These are phyloP conservation scores for Hibiscus syriacus DNA, from an alignment of 345 rosid genomes.

Conservation along the genomic window DNA sequence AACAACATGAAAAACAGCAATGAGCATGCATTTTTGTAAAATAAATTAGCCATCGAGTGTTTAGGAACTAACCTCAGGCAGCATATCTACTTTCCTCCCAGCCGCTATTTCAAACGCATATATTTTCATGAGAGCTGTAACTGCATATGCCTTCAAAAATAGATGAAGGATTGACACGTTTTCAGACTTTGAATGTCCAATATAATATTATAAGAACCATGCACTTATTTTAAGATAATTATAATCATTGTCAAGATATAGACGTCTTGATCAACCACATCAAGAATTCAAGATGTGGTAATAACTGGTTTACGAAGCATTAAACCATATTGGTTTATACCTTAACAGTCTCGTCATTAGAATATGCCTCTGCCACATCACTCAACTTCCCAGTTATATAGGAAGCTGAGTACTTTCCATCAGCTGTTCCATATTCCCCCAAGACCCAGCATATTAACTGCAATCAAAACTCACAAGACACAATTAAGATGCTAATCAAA, in stretches of 20 bases:
- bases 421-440: constrained; percentile 93
- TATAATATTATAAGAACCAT: background rate
- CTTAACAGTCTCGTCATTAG: constrained; percentile 91
- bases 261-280: background rate
- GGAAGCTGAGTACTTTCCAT: constrained; percentile 78
- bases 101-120: constrained; percentile 86
- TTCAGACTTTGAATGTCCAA: background rate
- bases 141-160: constrained; percentile 76
- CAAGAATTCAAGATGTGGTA: background rate
- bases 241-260: background rate
- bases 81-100: constrained; percentile 73
- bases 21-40: background rate
- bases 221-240: background rate
- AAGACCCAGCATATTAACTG: constrained; percentile 97
- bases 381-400: constrained; percentile 85
- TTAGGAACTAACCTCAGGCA: constrained; percentile 69
- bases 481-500: constrained; percentile 6
- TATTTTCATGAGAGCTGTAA: constrained; percentile 87
- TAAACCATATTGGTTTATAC: constrained; percentile 29
- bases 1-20: background rate
- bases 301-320: background rate
- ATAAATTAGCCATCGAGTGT: background rate
- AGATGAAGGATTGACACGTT: constrained; percentile 12
- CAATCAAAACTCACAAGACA: constrained; percentile 18
- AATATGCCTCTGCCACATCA: constrained; percentile 93